Evolutionary conservation across 352 stramenopile genomes (phyloP), one percentile per base, ranked within the genome.

Genomic region (Pelagophyceae sp.): DNA sequence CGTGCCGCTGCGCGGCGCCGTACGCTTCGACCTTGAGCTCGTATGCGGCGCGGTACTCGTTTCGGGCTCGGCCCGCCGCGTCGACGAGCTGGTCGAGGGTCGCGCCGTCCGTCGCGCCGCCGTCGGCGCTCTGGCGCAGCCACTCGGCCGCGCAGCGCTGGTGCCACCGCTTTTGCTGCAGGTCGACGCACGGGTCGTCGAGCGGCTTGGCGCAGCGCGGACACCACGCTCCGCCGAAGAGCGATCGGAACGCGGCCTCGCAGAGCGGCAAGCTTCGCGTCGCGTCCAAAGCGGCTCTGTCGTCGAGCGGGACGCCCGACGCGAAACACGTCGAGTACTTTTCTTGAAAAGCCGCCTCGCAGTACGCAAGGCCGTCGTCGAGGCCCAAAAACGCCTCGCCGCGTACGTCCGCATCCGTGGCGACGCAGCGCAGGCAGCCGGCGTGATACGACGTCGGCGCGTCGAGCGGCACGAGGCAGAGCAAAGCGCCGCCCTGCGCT

Each of bases 361-460:
- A 78, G 75, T 76, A 78, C 15, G 75, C 60, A 15, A 76, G 37
- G n/a, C 75, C 75, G 35, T 78, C 75, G 75, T 78, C 58, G 38
- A 64, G 54, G 27, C 38, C 61, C n/a, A 78, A 76, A 51, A 72
- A 54, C 33, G 58, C 75, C 6, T 58, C 50, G 29, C 37, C 60
- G 33, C 51, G 33, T 25, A 78, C 50, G 20, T 38, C n/a, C 25
- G 29, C 38, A 38, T 58, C 29, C 11, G 27, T 60, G 20, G 65
- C 75, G 32, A 78, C 72, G 61, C 75, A 78, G 25, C 35, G 20
- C 35, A 76, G 63, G 38, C 75, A 78, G 60, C 38, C 50, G 1
- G 45, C 17, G 63, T 78, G 75, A 61, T 76, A 78, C 6, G 63
- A 33, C 17, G 27, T 76, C 5, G 58, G 23, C 29, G 58, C 58